Conservation (phyloP, 441 rosid species). For the Hura crepitans region DNA sequence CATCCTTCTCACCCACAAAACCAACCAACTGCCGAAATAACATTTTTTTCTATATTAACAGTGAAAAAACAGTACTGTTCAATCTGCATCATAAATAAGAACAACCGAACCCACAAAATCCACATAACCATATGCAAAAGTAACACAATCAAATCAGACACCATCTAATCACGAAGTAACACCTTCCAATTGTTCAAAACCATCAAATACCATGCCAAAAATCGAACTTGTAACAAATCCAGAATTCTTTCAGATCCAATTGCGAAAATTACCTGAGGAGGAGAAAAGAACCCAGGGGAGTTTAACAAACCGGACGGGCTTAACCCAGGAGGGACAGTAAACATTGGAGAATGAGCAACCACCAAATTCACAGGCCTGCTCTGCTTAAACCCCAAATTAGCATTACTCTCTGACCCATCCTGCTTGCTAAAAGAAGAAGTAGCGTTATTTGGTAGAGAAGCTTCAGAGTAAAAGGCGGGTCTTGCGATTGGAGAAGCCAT, state of each 20-base stretch:
- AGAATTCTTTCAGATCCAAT: not conserved
- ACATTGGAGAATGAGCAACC: constrained; percentile 46
- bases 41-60: not conserved
- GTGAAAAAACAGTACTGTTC: not conserved
- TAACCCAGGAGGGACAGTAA: constrained; percentile 73
- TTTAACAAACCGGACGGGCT: constrained; percentile 82
- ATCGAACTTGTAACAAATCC: not conserved
- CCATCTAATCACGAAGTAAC: not conserved
- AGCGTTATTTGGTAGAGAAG: not conserved
- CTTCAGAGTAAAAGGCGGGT: constrained; percentile 22
- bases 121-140: not conserved
- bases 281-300: constrained; percentile 64
- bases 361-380: constrained; percentile 45
- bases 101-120: not conserved
- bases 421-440: constrained; percentile 12
- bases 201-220: not conserved
- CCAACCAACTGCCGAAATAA: not conserved
- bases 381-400: constrained; percentile 44
- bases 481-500: constrained; percentile 57
- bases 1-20: not conserved
- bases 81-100: not conserved
- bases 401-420: constrained; percentile 19
- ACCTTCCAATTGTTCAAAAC: not conserved
- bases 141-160: not conserved
- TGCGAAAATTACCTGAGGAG: constrained; percentile 54